Evolutionary conservation across 805 yeast genomes (phyloP), one percentile per base, ranked within the genome.

Genomic region (Wickerhamomyces strasburgensis): DNA sequence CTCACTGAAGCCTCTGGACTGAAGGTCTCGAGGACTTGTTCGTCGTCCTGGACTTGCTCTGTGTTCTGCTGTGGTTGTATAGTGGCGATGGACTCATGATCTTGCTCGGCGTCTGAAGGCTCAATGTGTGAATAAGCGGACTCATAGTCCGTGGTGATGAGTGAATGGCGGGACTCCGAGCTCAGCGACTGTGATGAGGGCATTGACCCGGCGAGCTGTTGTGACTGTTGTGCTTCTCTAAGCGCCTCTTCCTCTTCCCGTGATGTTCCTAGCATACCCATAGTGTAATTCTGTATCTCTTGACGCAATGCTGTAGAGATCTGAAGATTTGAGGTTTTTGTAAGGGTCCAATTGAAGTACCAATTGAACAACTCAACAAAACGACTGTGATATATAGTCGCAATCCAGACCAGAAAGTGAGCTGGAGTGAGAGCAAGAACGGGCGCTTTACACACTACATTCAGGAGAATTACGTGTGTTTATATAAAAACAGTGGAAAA

Each of bases 201-300:
- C 7, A 21, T 13, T 29, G 14, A 3, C 6, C 15, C 17, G 21
- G 5, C 29, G 13, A 14, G 14, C 14, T 17, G 33, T 19, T 18
- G 27, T 5, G 27, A 26, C 18, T 15, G 31, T 7, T 32, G 43
- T 13, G 47, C 48, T 2, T 27, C 40, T 34, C 50, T 43, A 14
- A 49, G 38, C 5, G 46, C 49, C 3, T 34, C 44, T 13, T 47
- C 51, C 15, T 49, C 50, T 19, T 43, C 51, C 26, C 38, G 38
- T 5, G 50, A 38, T 25, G 54, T 87, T 24, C 44, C 44, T 17
- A 41, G 32, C 16, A 29, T 35, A 23, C 44, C 44, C 44, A 41
- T 41, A 29, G 10, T 21, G 25, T 7, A 21, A 21, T 8, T n/a
- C n/a, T n/a, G n/a, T n/a, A n/a, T n/a, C n/a, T n/a, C n/a, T n/a